Evolutionary conservation across 176 grass and related monocot genomes (phyloP), one percentile per base, ranked within the genome.

Genomic region (Carex scoparia): DNA sequence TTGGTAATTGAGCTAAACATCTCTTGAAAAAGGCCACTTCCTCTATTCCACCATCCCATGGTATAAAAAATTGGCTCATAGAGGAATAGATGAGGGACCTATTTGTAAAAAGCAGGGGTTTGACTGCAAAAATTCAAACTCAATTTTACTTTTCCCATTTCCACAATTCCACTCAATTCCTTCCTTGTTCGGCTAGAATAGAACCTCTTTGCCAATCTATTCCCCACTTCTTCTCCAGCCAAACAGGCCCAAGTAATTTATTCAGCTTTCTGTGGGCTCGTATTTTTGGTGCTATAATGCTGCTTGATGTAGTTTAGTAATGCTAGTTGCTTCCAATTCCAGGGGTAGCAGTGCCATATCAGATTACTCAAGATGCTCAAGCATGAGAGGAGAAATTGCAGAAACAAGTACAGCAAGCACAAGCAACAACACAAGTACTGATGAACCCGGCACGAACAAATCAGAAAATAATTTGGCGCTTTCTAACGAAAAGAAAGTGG

Each of bases 401-500:
- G 84, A 94, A 85, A 71, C 88, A 84, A 84, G 87, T 88, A 79
- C 65, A 40, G 70, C 72, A 38, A 85, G 80, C 6, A 78, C 82
- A 49, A 58, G 81, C 65, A 88, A 89, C 67, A 71, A 79, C 81
- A 88, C 79, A 89, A 95, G 79, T 27, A 67, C 30, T 69, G 53
- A 74, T 55, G 59, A 86, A 77, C 58, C 79, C 69, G 86, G 89
- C 69, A 92, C 81, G 14, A 69, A 66, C 79, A 88, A 70, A 88
- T 84, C 74, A 69, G 88, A 84, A 80, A 89, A 92, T 85, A 84
- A 90, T 90, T 94, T 84, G 28, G 57, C 78, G 28, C 87, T 90
- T 58, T 88, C 91, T 73, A 93, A 90, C 79, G 91, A 90, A 83
- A 98, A 92, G 46, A 87, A 87, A 51, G 83, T 86, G 56, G 59